phyloP scores from a whole-genome alignment of 192 early-diverging fungal genomes.

The Entomortierella parvispora region DNA sequence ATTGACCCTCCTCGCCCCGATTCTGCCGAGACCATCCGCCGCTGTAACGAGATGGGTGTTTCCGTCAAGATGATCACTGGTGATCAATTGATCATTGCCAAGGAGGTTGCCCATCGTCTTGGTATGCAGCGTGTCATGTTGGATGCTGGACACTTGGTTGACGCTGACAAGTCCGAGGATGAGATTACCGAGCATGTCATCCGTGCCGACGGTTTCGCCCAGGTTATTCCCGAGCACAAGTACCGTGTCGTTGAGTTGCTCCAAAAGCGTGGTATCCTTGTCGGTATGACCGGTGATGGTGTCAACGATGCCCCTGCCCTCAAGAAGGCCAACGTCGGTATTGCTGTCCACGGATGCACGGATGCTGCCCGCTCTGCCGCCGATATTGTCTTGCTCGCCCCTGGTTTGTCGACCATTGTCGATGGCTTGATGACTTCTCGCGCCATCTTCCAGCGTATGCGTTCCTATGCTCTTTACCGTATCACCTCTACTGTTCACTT shows the following conservation, averaged over 20 bases:
- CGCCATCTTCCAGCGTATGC: slow-evolving; percentile 87
- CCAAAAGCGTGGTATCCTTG: too few relatives aligned
- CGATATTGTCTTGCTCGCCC: slow-evolving; percentile 89
- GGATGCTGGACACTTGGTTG: slow-evolving; percentile 80
- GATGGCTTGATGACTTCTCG: slow-evolving; percentile 81
- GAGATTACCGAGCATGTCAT: slow-evolving; percentile 81
- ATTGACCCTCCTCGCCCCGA: slow-evolving; percentile 81
- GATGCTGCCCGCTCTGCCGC: slow-evolving; percentile 93
- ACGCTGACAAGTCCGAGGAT: slow-evolving; percentile 54
- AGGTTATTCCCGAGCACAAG: slow-evolving; percentile 97
- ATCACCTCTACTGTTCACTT: slow-evolving; percentile 91
- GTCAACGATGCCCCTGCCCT: too few relatives aligned
- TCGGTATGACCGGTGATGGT: too few relatives aligned
- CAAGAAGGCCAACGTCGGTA: too few relatives aligned
- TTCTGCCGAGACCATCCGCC: slow-evolving; percentile 77
- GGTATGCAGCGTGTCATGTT: slow-evolving; percentile 85
- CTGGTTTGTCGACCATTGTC: slow-evolving; percentile 85
- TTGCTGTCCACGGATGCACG: slow-evolving; percentile 82
- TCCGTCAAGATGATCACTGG: slow-evolving; percentile 91
- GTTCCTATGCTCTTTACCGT: slow-evolving; percentile 82
- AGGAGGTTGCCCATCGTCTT: slow-evolving; percentile 80
- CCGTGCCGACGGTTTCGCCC: slow-evolving; percentile 92
- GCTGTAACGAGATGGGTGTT: slow-evolving; percentile 78
- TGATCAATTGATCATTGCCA: slow-evolving; percentile 85
- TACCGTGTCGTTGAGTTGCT: slow-evolving; percentile 67